Evolutionary conservation across 495 filamentous ascomycete species (phyloP), one percentile per base, ranked within the genome.

Genomic region (Tuber calosporum): DNA sequence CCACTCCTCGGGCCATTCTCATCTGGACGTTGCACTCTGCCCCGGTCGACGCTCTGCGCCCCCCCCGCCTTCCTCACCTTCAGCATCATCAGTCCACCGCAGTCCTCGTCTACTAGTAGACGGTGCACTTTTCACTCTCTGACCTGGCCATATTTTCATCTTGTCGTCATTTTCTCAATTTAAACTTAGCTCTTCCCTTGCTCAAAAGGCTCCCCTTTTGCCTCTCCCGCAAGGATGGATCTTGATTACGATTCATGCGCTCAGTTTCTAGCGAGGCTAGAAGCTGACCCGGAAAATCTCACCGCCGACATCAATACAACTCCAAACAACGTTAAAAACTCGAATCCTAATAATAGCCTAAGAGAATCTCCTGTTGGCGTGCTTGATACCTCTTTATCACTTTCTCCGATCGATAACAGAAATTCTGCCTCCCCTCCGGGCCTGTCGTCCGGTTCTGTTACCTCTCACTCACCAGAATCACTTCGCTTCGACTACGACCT

Each of bases 401-500:
- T 80, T 37, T 74, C 73, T 9, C 73, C 45, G 15, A 30, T 26
- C 71, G 79, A 79, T 69, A 69, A 73, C 26, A 67, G 79, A 13
- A 71, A 79, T 71, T 82, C 80, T 41, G 68, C 72, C 13, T 82
- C 80, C 9, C 80, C 80, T n/a, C 80, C 80, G 36, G 80, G 79
- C 67, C 72, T 81, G 30, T 81, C 80, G 6, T 81, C 80, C 30
- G 75, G 77, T 39, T 81, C 79, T 15, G 79, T 73, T 62, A 78
- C 80, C 34, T 81, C 79, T n/a, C 79, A 82, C 69, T 81, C 80
- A 1, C 80, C 80, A 4, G 80, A 82, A 73, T 78, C 80, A 7
- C 77, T 82, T 38, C 70, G 77, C 26, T 82, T 79, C 66, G 80
- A 81, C 48, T 77, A 79, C 74, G 80, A 81, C 74, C 62, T 70